Base-by-base conservation (phyloP, 169 alveolate genomes). In the Cryptosporidium baileyi region DNA sequence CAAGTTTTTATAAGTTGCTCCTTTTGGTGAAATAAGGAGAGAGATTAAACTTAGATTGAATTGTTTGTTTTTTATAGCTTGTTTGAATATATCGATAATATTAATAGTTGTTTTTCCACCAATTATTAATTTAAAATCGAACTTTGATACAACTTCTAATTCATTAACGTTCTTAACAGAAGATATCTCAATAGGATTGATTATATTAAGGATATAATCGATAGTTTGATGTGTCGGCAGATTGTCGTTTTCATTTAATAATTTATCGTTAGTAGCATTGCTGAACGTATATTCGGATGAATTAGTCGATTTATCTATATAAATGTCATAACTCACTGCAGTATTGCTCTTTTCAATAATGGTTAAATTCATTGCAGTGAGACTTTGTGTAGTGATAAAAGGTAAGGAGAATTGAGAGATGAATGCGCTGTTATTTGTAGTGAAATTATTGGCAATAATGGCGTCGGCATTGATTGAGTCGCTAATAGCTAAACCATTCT, bases 371-470 rank as follows among this genome's bases (percentile, higher is more conserved):
- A 40, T 24, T 34, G 60, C 59, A 8, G 22, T 36, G 11, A 74
- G 36, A 54, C 82, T 74, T 32, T 74, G 61, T 24, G 82, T 74
- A 41, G 82, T 74, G 36, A 74, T 40, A 24, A 57, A 74, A 54
- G 82, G 82, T 13, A 74, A 6, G 15, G 82, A 74, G 19, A 74
- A 74, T 28, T 74, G 82, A n/a, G 81, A 65, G 22, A 74, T 59
- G 8, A 74, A 57, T 34, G 74, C 67, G 19, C 67, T 36, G n/a
- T 38, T 74, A 1, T 44, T 43, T 26, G 65, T 36, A 40, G 19
- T 74, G 30, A 24, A 15, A 1, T 60, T 17, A 22, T 51, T 26
- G 32, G 82, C n/a, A 57, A 45, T 26, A 7, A 51, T 54, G 5
- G 22, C 49, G 22, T 65, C 81, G 2, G 26, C 30, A 4, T 24